Conservation (phyloP, 2,329 filamentous ascomycete genomes). For the Pseudogymnoascus sp. region DNA sequence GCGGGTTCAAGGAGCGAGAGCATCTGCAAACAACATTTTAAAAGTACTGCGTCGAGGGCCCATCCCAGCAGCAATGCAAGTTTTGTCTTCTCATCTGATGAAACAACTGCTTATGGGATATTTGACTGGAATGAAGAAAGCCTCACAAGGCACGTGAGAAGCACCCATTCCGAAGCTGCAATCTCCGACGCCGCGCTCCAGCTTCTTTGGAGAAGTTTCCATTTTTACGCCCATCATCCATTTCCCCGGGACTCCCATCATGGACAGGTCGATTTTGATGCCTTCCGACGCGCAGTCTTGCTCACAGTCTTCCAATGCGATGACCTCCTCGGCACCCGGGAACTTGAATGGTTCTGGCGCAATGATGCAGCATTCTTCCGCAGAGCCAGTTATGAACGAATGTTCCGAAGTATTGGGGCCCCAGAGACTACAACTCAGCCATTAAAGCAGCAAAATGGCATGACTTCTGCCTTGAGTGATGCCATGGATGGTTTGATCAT, state of each 20-base stretch:
- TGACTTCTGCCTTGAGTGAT: background rate
- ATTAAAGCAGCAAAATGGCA: background rate
- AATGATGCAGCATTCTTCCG: background rate
- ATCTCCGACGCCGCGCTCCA: background rate
- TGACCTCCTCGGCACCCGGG: background rate
- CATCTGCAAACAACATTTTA: background rate
- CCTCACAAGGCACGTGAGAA: background rate
- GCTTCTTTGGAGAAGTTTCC: background rate
- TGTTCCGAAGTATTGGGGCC: background rate
- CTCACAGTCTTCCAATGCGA: background rate
- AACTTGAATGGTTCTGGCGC: background rate
- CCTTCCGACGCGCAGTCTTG: background rate
- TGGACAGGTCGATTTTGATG: background rate
- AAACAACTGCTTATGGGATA: background rate
- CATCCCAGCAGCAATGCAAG: background rate
- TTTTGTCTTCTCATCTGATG: background rate
- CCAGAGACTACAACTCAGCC: background rate
- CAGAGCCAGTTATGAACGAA: background rate
- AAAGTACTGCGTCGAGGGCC: background rate
- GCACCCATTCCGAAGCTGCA: background rate
- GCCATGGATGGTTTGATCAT: background rate
- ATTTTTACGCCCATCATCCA: background rate
- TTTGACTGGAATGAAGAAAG: background rate
- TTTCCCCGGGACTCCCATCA: background rate
- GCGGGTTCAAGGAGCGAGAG: background rate